phyloP scores from a whole-genome alignment of 2,329 filamentous ascomycete species.

The Sclerotinia minor region DNA sequence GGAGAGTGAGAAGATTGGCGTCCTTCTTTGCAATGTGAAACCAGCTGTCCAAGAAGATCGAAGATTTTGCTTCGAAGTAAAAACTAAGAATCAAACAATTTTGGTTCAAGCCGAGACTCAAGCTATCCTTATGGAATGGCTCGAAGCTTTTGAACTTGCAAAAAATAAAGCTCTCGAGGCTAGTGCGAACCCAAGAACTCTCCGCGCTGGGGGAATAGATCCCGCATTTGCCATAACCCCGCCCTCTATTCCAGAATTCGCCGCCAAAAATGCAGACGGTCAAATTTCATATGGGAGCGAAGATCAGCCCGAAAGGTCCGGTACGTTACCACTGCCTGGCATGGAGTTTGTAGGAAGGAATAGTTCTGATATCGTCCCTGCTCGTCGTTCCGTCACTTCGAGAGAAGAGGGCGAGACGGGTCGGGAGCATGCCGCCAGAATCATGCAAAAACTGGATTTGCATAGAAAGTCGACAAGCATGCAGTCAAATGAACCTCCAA shows the following conservation, averaged over 20 bases:
- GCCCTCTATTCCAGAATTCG: conserved; percentile 85
- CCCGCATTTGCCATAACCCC: conserved; percentile 92
- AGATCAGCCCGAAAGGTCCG: conserved; percentile 61
- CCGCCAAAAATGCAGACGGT: conserved; percentile 72
- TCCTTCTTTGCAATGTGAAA: conserved; percentile 88
- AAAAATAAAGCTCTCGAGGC: conserved; percentile 89
- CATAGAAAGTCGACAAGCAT: conserved; percentile 68
- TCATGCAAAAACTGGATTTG: conserved; percentile 90
- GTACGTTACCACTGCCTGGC: conserved; percentile 65
- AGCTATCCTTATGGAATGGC: conserved; percentile 88
- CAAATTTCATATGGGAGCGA: conserved; percentile 49
- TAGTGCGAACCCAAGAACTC: conserved; percentile 50
- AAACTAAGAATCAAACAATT: conserved; percentile 91
- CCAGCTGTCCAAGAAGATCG: conserved; percentile 90
- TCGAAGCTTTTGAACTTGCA: conserved; percentile 87
- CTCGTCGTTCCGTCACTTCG: conserved; percentile 55
- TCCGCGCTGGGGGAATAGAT: conserved; percentile 54
- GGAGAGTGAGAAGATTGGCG: conserved; percentile 94
- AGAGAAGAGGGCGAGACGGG: conserved; percentile 72
- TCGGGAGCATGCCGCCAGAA: conserved; percentile 78
- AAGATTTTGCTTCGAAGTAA: conserved; percentile 96
- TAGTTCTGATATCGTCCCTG: conserved; percentile 71
- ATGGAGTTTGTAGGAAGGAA: conserved; percentile 59
- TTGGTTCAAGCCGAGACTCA: conserved; percentile 93
- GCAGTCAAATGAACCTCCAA: conserved; percentile 45